phyloP scores from a whole-genome alignment of 2,329 filamentous ascomycete genomes.

The Fusarium poae region DNA sequence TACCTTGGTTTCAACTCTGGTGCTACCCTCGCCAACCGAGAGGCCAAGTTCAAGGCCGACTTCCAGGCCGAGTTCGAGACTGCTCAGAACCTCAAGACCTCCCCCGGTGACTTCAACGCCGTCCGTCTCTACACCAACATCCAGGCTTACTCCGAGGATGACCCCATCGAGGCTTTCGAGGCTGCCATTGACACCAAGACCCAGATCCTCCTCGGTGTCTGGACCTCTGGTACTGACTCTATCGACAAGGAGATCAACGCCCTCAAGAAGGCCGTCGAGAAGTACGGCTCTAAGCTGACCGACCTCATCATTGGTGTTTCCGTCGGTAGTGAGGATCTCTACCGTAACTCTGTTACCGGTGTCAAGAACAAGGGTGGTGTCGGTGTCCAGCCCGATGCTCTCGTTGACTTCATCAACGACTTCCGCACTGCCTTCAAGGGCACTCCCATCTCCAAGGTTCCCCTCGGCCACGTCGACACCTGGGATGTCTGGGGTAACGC shows the following conservation, averaged over 20 bases:
- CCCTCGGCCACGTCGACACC: conserved; percentile 76
- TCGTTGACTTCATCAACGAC: conserved; percentile 75
- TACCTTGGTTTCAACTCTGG: conserved; percentile 69
- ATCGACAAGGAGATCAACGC: conserved; percentile 72
- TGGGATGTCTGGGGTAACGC: conserved; percentile 73
- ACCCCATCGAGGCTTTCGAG: conserved; percentile 85
- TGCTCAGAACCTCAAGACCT: conserved; percentile 52
- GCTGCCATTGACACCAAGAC: conserved; percentile 73
- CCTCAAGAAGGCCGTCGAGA: conserved; percentile 67
- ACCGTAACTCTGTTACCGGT: conserved; percentile 72
- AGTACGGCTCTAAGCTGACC: conserved; percentile 64
- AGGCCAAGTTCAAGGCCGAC: conserved; percentile 66
- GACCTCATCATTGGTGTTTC: conserved; percentile 74
- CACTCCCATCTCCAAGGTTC: conserved; percentile 59
- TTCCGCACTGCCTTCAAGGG: conserved; percentile 69
- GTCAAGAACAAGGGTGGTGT: conserved; percentile 71
- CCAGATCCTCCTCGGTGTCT: conserved; percentile 73
- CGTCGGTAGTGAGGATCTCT: conserved; percentile 76
- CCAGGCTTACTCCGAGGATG: conserved; percentile 73
- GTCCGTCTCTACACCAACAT: conserved; percentile 78
- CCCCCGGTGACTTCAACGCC: conserved; percentile 68
- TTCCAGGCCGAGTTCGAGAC: conserved; percentile 62
- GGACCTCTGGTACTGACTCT: conserved; percentile 67
- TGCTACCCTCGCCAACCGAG: conserved; percentile 59
- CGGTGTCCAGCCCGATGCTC: conserved; percentile 68